These are phyloP conservation scores for Marchantia paleacea DNA, from an alignment of 225 moss, liverwort and hornwort genomes.

Conservation along the genomic window DNA sequence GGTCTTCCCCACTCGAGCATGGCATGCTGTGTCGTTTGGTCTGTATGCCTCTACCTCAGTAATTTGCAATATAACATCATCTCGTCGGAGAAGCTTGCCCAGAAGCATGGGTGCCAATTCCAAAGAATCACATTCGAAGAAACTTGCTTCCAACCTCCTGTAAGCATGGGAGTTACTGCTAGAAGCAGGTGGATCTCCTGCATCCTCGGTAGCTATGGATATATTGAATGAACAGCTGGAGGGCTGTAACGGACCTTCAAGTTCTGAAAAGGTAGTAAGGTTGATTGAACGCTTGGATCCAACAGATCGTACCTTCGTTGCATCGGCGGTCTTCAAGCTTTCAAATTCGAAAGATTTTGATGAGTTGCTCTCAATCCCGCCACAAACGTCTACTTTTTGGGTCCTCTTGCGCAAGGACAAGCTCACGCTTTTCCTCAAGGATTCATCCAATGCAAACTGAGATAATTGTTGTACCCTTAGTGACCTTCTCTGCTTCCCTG, in stretches of 20 bases:
- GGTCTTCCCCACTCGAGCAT: conserved; percentile 80
- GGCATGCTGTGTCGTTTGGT: conserved; percentile 81
- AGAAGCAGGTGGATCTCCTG: background rate
- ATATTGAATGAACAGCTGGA: background rate
- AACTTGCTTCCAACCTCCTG: conserved; percentile 51
- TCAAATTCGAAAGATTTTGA: background rate
- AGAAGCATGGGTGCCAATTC: conserved; percentile 90
- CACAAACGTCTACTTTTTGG: background rate
- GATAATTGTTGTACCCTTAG: conserved; percentile 24
- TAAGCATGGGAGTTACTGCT: conserved; percentile 13
- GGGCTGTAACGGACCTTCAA: background rate
- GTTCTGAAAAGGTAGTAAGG: too few species aligned
- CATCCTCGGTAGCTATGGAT: background rate
- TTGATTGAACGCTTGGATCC: conserved; percentile 17
- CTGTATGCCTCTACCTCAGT: conserved; percentile 99
- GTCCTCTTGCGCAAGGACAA: conserved; percentile 26
- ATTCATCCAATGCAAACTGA: conserved; percentile 29
- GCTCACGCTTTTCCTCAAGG: conserved; percentile 24
- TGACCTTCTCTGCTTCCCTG: conserved; percentile 10
- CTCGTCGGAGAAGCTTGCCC: conserved; percentile 77
- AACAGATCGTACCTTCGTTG: conserved; percentile 23
- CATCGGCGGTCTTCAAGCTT: background rate
- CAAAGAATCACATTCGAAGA: conserved; percentile 78
- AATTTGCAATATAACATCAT: conserved; percentile 78
- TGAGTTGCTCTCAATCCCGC: background rate